Evolutionary conservation across 306 rosid species (phyloP).

Genomic region (Pterocarpus macrocarpus): DNA sequence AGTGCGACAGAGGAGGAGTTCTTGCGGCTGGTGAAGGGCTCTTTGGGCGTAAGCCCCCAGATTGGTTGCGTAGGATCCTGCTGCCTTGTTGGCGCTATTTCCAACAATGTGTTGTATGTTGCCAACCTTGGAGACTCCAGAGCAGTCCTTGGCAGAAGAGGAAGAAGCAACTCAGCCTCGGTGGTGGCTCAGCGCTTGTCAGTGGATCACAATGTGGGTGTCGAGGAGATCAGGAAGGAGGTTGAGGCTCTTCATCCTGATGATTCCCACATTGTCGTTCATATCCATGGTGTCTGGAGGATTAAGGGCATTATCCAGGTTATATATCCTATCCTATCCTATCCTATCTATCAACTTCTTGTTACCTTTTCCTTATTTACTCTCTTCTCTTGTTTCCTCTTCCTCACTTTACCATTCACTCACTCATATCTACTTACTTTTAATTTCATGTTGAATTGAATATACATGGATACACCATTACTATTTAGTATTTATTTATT

Average conservation of each 20-base stretch:
- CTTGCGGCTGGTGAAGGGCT: conserved; percentile 74
- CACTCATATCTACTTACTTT: too few relatives aligned
- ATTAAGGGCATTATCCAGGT: conserved; percentile 98
- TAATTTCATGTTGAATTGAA: too few relatives aligned
- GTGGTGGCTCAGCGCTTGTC: conserved; percentile 88
- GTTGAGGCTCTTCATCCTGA: conserved; percentile 95
- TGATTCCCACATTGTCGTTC: conserved; percentile 81
- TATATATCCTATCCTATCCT: too few relatives aligned
- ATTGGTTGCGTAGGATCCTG: conserved; percentile 94
- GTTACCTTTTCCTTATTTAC: too few relatives aligned
- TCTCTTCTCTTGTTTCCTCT: too few relatives aligned
- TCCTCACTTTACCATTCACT: too few relatives aligned
- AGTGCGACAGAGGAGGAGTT: conserved; percentile 89
- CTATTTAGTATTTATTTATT: too few relatives aligned
- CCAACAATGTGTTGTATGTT: conserved; percentile 73
- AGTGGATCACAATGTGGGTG: conserved; percentile 89
- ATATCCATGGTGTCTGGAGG: conserved; percentile 91
- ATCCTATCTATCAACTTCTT: too few relatives aligned
- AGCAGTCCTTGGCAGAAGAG: conserved; percentile 84
- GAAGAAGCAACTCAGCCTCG: background rate
- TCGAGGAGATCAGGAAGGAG: conserved; percentile 90
- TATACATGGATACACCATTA: too few relatives aligned
- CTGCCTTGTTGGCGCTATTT: conserved; percentile 91
- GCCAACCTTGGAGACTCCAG: conserved; percentile 98
- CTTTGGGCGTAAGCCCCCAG: conserved; percentile 65